Base-by-base conservation (phyloP, 106 monocot species). In the Apostasia ramifera region DNA sequence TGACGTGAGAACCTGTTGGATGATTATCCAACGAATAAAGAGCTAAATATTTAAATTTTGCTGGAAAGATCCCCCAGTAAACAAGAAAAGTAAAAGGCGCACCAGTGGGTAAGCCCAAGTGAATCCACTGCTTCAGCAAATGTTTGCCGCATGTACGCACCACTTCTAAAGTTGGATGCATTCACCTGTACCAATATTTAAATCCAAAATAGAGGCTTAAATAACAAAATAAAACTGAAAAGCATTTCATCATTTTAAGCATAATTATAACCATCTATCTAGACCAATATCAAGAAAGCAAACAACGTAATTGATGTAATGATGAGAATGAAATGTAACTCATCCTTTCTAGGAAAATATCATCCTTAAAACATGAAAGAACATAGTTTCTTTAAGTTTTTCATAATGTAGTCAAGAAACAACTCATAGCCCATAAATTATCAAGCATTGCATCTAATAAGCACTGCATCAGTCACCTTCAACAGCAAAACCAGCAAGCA, bases 71-170 rank as follows among this genome's bases (percentile, higher is more conserved):
- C 26, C 26, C 26, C 26, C 26, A 26, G 26, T 26, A 26, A 48
- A 40, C 8, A 1, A 6, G 44, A 6, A 63, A 47, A 44, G 48
- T n/a, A 60, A 43, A 55, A 55, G 42, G 58, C 77, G 45, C 63
- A 94, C 94, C 95, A 78, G 79, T 74, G 74, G 57, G 83, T 79
- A 57, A 92, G 73, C 44, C 84, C 74, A 79, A 86, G 88, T 43
- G 97, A 90, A 73, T 88, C 92, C 62, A 81, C 70, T 41, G 86
- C 85, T 67, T 90, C 90, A 8, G 87, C 87, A 83, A 92, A 93
- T 55, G 81, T 90, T 72, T 87, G 84, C 78, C 83, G 87, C 68
- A 98, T 60, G 68, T 76, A 75, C 58, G 92, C 77, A 73, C 97
- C 97, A 83, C 81, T 85, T 83, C 97, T 85, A 6, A 80, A 50